A percentile compares a stretch with the other conserved stretches of the same genome.
phyloP scores from a whole-genome alignment of 2,329 filamentous ascomycete genomes.

The Metarhizium brunneum region DNA sequence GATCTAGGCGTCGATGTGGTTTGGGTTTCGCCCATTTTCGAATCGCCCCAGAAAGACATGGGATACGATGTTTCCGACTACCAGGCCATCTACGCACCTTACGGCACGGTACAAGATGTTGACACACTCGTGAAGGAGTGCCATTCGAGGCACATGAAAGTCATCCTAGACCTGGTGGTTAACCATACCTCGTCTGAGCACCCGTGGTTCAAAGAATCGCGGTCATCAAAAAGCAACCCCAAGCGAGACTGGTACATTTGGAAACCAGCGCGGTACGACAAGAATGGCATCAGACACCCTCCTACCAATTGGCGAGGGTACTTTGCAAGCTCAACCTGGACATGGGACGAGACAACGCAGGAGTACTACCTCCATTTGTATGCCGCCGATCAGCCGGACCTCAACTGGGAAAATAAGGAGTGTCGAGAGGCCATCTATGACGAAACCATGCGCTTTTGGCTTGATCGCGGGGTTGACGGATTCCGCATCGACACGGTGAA shows the following conservation, averaged over 20 bases:
- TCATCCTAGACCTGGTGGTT: conserved; percentile 64
- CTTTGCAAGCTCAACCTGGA: conserved; percentile 41
- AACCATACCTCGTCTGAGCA: conserved; percentile 57
- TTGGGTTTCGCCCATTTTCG: conserved; percentile 36
- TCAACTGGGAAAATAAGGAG: conserved; percentile 65
- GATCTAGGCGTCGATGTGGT: conserved; percentile 53
- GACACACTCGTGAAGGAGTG: conserved; percentile 50
- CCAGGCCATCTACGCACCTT: conserved; percentile 29
- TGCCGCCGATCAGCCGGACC: conserved; percentile 60
- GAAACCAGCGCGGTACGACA: conserved; percentile 45
- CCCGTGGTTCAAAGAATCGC: conserved; percentile 47
- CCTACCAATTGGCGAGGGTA: conserved; percentile 48
- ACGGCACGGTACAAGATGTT: conserved; percentile 57
- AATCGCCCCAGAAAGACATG: conserved; percentile 48
- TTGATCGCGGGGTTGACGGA: conserved; percentile 55
- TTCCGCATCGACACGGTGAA: conserved; percentile 63
- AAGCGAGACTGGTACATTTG: conserved; percentile 60
- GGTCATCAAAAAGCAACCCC: conserved; percentile 36
- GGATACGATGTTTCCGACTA: conserved; percentile 60
- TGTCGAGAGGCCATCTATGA: conserved; percentile 60
- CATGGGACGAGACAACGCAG: conserved; percentile 38
- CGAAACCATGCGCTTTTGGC: conserved; percentile 61
- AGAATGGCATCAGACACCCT: conserved; percentile 42
- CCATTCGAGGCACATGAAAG: conserved; percentile 51
- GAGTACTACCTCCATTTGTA: conserved; percentile 55